Evolutionary conservation across 768 basidiomycete species (phyloP), one percentile per base, ranked within the genome.

Genomic region (Boletus vinaceobasis): DNA sequence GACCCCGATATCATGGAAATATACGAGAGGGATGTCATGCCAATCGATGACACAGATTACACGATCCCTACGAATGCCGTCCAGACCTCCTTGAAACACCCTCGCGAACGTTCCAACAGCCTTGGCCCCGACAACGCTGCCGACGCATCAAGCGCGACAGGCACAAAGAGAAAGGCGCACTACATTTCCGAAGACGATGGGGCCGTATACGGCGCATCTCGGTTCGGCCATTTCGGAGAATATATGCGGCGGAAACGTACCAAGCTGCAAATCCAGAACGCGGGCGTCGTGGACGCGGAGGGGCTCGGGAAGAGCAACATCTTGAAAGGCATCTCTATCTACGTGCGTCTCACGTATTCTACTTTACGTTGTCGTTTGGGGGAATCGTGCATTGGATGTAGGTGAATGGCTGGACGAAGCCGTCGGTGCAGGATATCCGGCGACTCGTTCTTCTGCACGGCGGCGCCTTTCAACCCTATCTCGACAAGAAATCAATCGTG

Each of bases 171-270:
- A 53, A 68, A 65, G 32, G 43, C 33, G 10, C 57, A 60, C 17
- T 3, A 59, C 15, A 33, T 46, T 15, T 43, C 56, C 2, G 68
- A 71, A 31, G 68, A 70, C 14, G 73, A 78, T 48, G 72, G 75
- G 10, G 75, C 77, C 23, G 78, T 82, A 9, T 97, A 95, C 66
- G 90, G 87, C 0, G 82, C 88, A 3, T 82, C 87, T 31, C 81
- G 76, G 35, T 98, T 95, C 67, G 93, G 91, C 14, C 83, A 82
- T 1, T 91, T 84, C 58, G 90, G 88, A 1, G 86, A 94, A 65
- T 98, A 97, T 65, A 93, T 97, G 91, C 71, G 78, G 3, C 78
- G 93, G 56, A 98, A 98, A 73, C 83, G 96, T 3, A 87, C 88
- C 31, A 98, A 98, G 69, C 69, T 98, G 46, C 90, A 89, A 61